phyloP scores from a whole-genome alignment of 2,329 filamentous ascomycete species.

The Clarireedia hainanense region DNA sequence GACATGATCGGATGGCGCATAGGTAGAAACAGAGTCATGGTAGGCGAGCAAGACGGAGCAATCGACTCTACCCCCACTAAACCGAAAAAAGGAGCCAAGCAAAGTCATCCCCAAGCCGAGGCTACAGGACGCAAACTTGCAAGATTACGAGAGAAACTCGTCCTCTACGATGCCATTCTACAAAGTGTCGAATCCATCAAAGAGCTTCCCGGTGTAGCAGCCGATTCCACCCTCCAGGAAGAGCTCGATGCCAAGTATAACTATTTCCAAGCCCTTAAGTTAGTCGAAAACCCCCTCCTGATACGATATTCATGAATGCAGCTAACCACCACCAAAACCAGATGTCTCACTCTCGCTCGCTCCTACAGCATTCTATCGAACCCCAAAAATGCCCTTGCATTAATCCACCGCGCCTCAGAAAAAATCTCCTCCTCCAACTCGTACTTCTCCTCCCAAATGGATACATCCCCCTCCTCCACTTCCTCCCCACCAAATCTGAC shows the following conservation, averaged over 20 bases:
- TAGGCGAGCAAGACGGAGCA: conserved; percentile 74
- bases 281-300: conserved; percentile 28
- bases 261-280: conserved; percentile 89
- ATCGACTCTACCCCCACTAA: conserved; percentile 41
- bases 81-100: conserved; percentile 45
- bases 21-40: conserved; percentile 82
- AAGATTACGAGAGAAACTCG: conserved; percentile 76
- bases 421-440: conserved; percentile 47
- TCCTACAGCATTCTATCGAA: conserved; percentile 71
- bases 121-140: conserved; percentile 68
- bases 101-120: conserved; percentile 44
- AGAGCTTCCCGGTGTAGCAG: conserved; percentile 81
- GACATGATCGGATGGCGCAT: conserved; percentile 92
- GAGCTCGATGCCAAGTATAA: conserved; percentile 71
- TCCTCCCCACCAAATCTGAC: conserved; percentile 56
- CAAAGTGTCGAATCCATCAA: conserved; percentile 87
- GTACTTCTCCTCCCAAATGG: conserved; percentile 34
- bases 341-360: conserved; percentile 75
- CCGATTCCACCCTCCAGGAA: conserved; percentile 66
- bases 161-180: conserved; percentile 83
- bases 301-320: background rate
- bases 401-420: conserved; percentile 65
- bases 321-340: conserved; percentile 28
- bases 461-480: conserved; percentile 32
- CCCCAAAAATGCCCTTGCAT: conserved; percentile 72